Base-by-base conservation (phyloP, 306 rosid genomes). In the Cucumis hystrix region DNA sequence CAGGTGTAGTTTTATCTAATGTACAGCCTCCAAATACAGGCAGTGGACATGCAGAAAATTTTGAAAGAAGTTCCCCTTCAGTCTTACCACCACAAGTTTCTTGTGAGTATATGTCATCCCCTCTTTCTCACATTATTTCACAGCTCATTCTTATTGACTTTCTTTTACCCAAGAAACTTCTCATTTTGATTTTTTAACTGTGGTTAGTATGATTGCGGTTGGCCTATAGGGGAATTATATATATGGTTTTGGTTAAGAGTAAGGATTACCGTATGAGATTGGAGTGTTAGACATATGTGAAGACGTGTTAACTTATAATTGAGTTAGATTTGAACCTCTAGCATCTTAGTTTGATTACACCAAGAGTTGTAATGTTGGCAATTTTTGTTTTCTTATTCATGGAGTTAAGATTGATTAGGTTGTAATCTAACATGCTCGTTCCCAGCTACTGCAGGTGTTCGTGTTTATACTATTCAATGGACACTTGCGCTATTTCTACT, bases 1-100 rank as follows among this genome's bases (percentile, higher is more conserved):
- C 93, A 56, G 87, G 78, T 84, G 96, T 91, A 39, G 93, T 89
- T 79, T 85, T 91, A 86, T 84, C 93, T 76, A 90, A 83, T 88
- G 87, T 67, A 76, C 91, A 80, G 82, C 89, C 96, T 59, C 96
- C 93, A 72, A 81, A 91, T 56, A 85, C 80, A 79, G 87, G 74
- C 64, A 81, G 82, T 62, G 80, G 87, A 43, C 80, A 79, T 37
- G 41, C 83, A 23, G 84, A 83, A 71, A 84, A 11, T 76, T 84
- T 86, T 41, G 52, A 45, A 23, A 69, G 76, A 75, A 39, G 72
- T 7, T 33, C 25, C 3, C 86, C 81, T 25, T 75, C 68, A 65
- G 83, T 78, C 59, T 84, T 83, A 77, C 82, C 87, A 28, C 75
- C 89, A 76, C 62, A 83, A 63, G 72, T 86, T 71, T 72, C 90